A percentile compares a stretch with the other conserved stretches of the same genome.
These are phyloP conservation scores for Talaromyces sp. DNA, from an alignment of 2,329 filamentous ascomycete genomes.

Conservation along the genomic window DNA sequence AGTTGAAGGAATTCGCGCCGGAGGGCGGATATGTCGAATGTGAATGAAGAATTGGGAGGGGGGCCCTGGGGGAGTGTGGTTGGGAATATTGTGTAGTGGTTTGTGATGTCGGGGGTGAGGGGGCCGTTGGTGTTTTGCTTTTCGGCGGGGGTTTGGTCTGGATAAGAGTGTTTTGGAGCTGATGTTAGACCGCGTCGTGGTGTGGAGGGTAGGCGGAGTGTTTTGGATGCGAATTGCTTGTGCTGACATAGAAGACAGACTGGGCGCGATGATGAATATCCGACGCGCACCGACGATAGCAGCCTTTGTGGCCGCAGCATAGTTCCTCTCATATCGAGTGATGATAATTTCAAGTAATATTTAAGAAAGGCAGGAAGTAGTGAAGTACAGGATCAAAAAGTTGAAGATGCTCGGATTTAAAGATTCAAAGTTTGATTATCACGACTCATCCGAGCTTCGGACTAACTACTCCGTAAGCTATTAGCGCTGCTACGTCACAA, in stretches of 20 bases:
- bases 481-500: conserved; percentile 8
- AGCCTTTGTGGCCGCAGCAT: conserved; percentile 8
- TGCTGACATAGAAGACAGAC: conserved; percentile 16
- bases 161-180: neutral
- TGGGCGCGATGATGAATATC: neutral
- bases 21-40: conserved; percentile 66
- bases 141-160: neutral
- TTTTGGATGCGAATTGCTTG: neutral
- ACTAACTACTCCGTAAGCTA: neutral
- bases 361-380: neutral
- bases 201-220: neutral
- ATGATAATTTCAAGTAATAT: neutral
- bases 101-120: conserved; percentile 45
- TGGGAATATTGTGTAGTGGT: conserved; percentile 88
- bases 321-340: conserved; percentile 13
- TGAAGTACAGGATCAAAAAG: neutral
- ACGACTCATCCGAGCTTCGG: neutral
- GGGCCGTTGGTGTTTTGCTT: neutral
- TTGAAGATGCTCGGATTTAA: neutral
- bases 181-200: conserved; percentile 14
- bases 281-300: neutral
- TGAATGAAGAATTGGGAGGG: conserved; percentile 74
- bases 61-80: conserved; percentile 71
- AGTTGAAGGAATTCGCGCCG: conserved; percentile 83
- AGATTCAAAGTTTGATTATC: conserved; percentile 6